Evolutionary conservation across 768 basidiomycete species (phyloP).

Genomic region (Russula griseocarnosa): DNA sequence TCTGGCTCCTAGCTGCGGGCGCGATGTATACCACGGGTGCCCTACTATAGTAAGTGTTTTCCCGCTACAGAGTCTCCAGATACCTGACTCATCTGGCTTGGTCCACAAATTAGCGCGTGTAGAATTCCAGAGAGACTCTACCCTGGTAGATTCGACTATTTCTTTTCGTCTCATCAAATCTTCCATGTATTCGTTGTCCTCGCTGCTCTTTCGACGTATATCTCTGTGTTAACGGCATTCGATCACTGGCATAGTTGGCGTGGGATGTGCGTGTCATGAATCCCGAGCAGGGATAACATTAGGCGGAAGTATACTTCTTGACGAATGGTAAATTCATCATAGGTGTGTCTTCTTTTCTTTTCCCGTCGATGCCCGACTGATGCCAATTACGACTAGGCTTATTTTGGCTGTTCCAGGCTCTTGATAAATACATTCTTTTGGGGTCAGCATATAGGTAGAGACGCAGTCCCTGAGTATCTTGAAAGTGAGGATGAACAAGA

Average conservation of each 20-base stretch:
- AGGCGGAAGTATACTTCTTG: not conserved
- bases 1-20: constrained; percentile 67
- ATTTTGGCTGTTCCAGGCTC: too few relatives aligned
- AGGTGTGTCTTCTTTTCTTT: constrained; percentile 4
- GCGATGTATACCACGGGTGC: constrained; percentile 76
- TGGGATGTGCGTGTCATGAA: constrained; percentile 19
- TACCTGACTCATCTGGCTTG: constrained; percentile 25
- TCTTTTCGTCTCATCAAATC: constrained; percentile 83
- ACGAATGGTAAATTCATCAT: not conserved
- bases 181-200: constrained; percentile 79
- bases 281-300: not conserved
- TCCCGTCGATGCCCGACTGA: not conserved
- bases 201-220: constrained; percentile 66
- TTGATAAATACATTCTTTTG: too few relatives aligned
- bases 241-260: constrained; percentile 48
- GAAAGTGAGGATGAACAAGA: not conserved
- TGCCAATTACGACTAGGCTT: not conserved
- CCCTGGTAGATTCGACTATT: constrained; percentile 76
- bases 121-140: constrained; percentile 72
- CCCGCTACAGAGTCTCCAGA: constrained; percentile 25
- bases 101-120: constrained; percentile 55
- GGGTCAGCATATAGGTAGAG: too few relatives aligned
- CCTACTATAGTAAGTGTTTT: constrained; percentile 68
- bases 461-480: not conserved
- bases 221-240: constrained; percentile 52